phyloP scores from a whole-genome alignment of 2,329 filamentous ascomycete species.

The Chrysoporthe deuterocubensis region DNA sequence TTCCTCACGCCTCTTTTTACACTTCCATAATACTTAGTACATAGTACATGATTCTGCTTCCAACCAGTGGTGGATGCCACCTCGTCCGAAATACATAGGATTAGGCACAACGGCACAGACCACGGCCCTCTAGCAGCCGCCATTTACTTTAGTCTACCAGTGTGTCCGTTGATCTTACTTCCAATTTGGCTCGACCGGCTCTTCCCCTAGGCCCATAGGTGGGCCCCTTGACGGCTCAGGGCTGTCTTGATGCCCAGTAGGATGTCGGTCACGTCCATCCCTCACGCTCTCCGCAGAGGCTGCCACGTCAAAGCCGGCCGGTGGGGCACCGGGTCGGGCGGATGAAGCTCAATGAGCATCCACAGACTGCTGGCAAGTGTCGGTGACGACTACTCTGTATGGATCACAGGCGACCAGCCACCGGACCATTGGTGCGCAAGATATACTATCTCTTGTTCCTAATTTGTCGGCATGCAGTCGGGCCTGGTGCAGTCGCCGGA shows the following conservation, averaged over 20 bases:
- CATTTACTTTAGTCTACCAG: neutral
- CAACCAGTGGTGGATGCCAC: neutral
- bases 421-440: neutral
- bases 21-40: neutral
- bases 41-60: too few relatives aligned
- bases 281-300: conserved; percentile 3
- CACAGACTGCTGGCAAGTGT: conserved; percentile 14
- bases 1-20: neutral
- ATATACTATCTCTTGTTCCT: conserved; percentile 15
- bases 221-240: neutral
- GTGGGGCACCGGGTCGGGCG: conserved; percentile 2
- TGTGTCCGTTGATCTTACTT: neutral
- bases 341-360: neutral
- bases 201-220: neutral
- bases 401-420: conserved; percentile 8
- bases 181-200: neutral
- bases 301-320: conserved; percentile 19
- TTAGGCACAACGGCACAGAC: neutral
- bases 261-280: neutral
- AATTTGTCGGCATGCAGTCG: conserved; percentile 22
- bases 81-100: neutral
- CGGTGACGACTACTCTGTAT: conserved; percentile 13
- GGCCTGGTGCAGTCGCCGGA: conserved; percentile 7
- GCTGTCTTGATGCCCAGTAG: conserved; percentile 1
- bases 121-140: neutral